Percentiles rank a stretch among this genome's conserved stretches.
Evolutionary conservation across 352 stramenopile species (phyloP).

Genomic region (Phytophthora pseudosyringae): DNA sequence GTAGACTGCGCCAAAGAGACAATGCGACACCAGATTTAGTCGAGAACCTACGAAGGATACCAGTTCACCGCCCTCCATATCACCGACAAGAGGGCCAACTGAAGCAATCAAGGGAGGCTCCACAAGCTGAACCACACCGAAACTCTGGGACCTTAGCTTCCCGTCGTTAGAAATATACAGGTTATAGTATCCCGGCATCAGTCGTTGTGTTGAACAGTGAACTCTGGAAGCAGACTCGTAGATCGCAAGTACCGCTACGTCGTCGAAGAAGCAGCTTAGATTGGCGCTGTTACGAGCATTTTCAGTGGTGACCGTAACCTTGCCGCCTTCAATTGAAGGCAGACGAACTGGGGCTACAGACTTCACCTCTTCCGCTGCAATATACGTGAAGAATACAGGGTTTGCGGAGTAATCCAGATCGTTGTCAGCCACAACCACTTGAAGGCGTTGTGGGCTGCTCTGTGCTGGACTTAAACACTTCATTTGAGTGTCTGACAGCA

Average conservation of each 20-base stretch:
- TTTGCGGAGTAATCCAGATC: slow-evolving; percentile 59
- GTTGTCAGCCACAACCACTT: slow-evolving; percentile 72
- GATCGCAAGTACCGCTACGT: slow-evolving; percentile 23
- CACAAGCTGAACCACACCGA: slow-evolving; percentile 46
- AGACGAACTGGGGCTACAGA: slow-evolving; percentile 40
- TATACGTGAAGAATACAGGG: slow-evolving; percentile 47
- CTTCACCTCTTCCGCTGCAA: slow-evolving; percentile 51
- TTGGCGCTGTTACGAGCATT: slow-evolving; percentile 45
- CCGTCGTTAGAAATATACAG: slow-evolving; percentile 68
- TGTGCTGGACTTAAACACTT: slow-evolving; percentile 49
- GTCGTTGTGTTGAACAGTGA: slow-evolving; percentile 41
- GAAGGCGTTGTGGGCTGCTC: slow-evolving; percentile 14
- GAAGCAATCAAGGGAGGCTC: slow-evolving; percentile 53
- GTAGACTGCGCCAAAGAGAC: slow-evolving; percentile 60
- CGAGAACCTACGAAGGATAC: slow-evolving; percentile 55
- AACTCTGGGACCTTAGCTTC: slow-evolving; percentile 45
- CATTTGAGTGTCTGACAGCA: slow-evolving; percentile 49
- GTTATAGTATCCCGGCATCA: slow-evolving; percentile 34
- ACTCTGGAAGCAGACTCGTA: slow-evolving; percentile 49
- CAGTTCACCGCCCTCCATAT: slow-evolving; percentile 45
- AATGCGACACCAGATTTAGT: slow-evolving; percentile 67
- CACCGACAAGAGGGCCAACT: slow-evolving; percentile 38
- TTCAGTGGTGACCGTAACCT: slow-evolving; percentile 44
- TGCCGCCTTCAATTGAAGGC: slow-evolving; percentile 37
- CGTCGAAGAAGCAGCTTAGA: slow-evolving; percentile 68